Percentiles rank a stretch among this genome's conserved stretches.
Evolutionary conservation across 306 rosid genomes (phyloP).

Genomic region (Prunus salicina): DNA sequence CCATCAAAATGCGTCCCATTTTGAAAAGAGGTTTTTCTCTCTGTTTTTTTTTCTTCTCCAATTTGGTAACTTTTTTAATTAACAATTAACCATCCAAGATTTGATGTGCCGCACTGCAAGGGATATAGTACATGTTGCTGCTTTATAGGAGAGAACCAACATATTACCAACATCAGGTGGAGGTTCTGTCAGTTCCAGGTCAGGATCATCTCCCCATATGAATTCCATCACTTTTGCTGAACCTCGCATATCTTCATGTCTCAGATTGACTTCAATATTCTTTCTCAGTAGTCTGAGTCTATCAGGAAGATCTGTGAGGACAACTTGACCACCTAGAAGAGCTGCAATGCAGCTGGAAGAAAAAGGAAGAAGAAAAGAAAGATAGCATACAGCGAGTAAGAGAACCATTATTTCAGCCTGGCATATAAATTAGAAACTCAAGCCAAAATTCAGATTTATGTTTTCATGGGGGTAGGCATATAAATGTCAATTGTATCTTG

Average conservation of each 20-base stretch:
- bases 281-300: conserved; percentile 66
- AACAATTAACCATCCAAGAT: background rate
- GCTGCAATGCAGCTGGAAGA: conserved; percentile 73
- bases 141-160: background rate
- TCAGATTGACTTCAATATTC: conserved; percentile 65
- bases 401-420: conserved; percentile 19
- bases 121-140: background rate
- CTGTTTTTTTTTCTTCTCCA: background rate
- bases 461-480: background rate
- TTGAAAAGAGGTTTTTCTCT: background rate
- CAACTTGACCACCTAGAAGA: conserved; percentile 72
- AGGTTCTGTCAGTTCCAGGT: conserved; percentile 45
- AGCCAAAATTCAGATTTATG: background rate
- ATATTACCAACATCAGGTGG: conserved; percentile 63
- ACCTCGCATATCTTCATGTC: conserved; percentile 49
- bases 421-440: background rate
- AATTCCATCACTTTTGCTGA: conserved; percentile 59
- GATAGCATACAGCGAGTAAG: background rate
- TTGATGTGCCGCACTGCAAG: background rate
- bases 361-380: conserved; percentile 26
- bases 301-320: conserved; percentile 78
- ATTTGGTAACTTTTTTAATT: background rate
- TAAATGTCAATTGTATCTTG: conserved; percentile 1
- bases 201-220: conserved; percentile 81
- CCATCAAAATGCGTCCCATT: background rate